These are phyloP conservation scores for Tetrastigma voinierianum DNA, from an alignment of 164 flowering plant genomes.

Conservation along the genomic window DNA sequence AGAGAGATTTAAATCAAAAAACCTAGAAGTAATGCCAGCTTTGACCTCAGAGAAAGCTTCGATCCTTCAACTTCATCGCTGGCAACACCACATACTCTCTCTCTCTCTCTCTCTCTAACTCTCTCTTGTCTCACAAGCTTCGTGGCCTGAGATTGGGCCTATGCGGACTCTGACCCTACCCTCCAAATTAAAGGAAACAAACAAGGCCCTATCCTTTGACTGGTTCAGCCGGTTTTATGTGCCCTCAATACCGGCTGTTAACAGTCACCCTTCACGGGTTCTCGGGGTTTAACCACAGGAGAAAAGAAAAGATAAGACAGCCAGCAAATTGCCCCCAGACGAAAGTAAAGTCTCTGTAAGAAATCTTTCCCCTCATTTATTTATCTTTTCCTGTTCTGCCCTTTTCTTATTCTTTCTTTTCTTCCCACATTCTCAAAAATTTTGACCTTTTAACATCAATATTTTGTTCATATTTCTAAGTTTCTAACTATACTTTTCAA, in stretches of 20 bases:
- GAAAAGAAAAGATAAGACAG: conserved; percentile 7
- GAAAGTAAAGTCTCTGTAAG: conserved; percentile 8
- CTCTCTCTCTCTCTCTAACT: too few relatives aligned
- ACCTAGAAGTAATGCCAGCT: conserved; percentile 47
- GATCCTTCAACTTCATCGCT: conserved; percentile 74
- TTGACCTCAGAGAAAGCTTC: conserved; percentile 63
- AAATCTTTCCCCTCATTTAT: neutral
- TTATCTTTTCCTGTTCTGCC: neutral
- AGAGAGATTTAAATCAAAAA: conserved; percentile 6
- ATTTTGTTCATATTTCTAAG: too few relatives aligned
- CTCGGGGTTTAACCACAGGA: conserved; percentile 39
- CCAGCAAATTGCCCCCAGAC: conserved; percentile 21
- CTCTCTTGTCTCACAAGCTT: conserved; percentile 13
- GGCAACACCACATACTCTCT: conserved; percentile 53
- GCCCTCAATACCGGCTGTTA: conserved; percentile 22
- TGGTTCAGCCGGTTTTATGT: conserved; percentile 15
- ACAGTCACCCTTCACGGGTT: conserved; percentile 44
- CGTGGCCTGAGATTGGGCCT: conserved; percentile 1
- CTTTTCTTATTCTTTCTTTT: too few relatives aligned
- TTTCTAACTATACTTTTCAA: too few relatives aligned
- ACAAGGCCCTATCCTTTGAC: neutral
- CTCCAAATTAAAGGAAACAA: neutral
- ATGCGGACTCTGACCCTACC: neutral
- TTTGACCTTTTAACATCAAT: too few relatives aligned
- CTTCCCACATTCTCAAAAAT: too few relatives aligned